These are phyloP conservation scores for Candida nonsorbophila DNA, from an alignment of 805 yeast species.

Conservation along the genomic window DNA sequence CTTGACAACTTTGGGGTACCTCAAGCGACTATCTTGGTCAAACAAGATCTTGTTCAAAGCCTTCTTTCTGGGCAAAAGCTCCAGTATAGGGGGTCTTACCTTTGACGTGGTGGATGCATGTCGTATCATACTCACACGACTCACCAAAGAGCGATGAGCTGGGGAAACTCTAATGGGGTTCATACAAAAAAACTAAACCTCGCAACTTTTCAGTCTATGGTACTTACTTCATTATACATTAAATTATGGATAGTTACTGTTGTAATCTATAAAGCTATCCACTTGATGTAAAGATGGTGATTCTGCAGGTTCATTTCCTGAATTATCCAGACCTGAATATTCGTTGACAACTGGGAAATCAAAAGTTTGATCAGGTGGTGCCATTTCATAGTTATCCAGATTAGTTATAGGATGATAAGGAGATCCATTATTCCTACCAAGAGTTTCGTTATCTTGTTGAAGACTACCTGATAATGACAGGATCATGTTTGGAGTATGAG, in stretches of 20 bases:
- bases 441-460: constrained; percentile 5
- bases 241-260: no score
- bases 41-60: constrained; percentile 56
- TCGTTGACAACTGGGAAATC: constrained; percentile 11
- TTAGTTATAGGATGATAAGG: constrained; percentile 11
- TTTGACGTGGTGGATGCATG: constrained; percentile 1
- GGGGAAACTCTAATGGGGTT: no score
- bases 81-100: constrained; percentile 4
- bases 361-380: constrained; percentile 6
- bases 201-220: no score
- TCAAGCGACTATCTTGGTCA: constrained; percentile 57
- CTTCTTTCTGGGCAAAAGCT: constrained; percentile 52
- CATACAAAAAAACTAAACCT: no score
- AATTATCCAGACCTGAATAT: constrained; percentile 11
- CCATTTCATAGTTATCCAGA: constrained; percentile 6
- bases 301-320: no score
- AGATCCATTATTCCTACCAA: constrained; percentile 8
- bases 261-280: constrained; percentile 20
- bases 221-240: no score
- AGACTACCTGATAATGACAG: constrained; percentile 4
- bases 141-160: no score
- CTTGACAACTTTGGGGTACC: constrained; percentile 50
- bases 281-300: constrained; percentile 11
- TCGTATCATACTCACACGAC: constrained; percentile 1
- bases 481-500: constrained; percentile 10